Conservation (phyloP, 2,329 filamentous ascomycete genomes). For the Leptographium lundbergii region DNA sequence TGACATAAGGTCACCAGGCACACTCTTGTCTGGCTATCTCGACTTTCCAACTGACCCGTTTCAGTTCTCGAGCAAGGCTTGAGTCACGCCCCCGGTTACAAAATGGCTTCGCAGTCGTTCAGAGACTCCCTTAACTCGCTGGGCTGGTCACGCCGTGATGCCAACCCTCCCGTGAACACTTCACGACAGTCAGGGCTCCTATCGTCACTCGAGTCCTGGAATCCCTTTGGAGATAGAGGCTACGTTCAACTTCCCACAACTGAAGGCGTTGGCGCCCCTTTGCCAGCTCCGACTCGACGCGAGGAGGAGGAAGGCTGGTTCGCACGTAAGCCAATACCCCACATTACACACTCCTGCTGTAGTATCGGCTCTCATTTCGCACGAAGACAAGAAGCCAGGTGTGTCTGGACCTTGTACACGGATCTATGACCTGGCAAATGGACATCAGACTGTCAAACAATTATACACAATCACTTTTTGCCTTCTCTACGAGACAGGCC, state of each 20-base stretch:
- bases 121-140: conserved; percentile 89
- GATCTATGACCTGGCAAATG: not conserved
- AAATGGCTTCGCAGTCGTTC: conserved; percentile 80
- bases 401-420: not conserved
- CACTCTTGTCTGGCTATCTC: not conserved
- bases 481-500: conserved; percentile 14
- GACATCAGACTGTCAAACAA: not conserved
- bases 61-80: not conserved
- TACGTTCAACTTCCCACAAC: conserved; percentile 85
- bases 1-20: not conserved
- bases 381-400: not conserved
- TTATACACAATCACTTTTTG: not conserved
- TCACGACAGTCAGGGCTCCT: conserved; percentile 60
- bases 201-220: conserved; percentile 69
- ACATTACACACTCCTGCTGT: conserved; percentile 13
- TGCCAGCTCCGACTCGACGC: conserved; percentile 71
- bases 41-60: not conserved
- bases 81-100: not conserved
- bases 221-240: conserved; percentile 75
- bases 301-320: conserved; percentile 96
- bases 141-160: conserved; percentile 81
- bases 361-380: not conserved
- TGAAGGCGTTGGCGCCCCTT: conserved; percentile 68
- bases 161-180: conserved; percentile 64
- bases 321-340: conserved; percentile 57